A percentile compares a stretch with the other conserved stretches of the same genome.
phyloP scores from a whole-genome alignment of 2,329 filamentous ascomycete species.

The Coniochaeta hoffmannii region DNA sequence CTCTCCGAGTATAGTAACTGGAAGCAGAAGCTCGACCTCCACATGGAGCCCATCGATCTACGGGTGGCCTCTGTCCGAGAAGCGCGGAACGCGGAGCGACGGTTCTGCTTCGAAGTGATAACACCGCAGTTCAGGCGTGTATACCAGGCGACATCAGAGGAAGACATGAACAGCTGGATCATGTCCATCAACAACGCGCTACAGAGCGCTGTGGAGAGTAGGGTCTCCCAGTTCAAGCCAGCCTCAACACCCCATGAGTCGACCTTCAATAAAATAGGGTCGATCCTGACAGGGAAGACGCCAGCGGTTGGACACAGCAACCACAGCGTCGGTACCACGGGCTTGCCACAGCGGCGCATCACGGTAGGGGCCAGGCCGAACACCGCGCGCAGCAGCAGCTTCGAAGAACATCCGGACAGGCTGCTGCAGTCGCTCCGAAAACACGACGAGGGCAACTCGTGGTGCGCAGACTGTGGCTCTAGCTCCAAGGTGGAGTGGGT shows the following conservation, averaged over 20 bases:
- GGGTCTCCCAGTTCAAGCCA: conserved; percentile 47
- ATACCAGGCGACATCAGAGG: conserved; percentile 95
- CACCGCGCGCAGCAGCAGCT: conserved; percentile 62
- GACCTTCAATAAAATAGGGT: conserved; percentile 69
- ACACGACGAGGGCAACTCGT: conserved; percentile 84
- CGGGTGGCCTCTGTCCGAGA: conserved; percentile 96
- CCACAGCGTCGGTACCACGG: conserved; percentile 31
- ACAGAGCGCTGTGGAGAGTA: conserved; percentile 88
- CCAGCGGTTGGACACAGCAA: conserved; percentile 53
- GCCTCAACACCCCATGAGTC: conserved; percentile 36
- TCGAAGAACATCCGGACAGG: conserved; percentile 77
- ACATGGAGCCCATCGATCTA: conserved; percentile 96
- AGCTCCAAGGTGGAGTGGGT: conserved; percentile 96
- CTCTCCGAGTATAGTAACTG: conserved; percentile 98
- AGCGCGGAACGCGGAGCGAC: conserved; percentile 84
- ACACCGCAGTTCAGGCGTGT: conserved; percentile 93
- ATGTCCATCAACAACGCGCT: conserved; percentile 92
- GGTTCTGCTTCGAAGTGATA: conserved; percentile 98
- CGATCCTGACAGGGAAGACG: conserved; percentile 87
- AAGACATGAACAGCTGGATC: conserved; percentile 98
- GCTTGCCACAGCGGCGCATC: conserved; percentile 70
- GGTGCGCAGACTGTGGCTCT: conserved; percentile 91
- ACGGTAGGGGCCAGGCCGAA: conserved; percentile 84
- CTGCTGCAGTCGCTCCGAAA: conserved; percentile 82
- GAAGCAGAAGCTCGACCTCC: conserved; percentile 94